Percentiles rank a stretch among this genome's conserved stretches.
These are phyloP conservation scores for Filobasidium uniguttulatum DNA, from an alignment of 1,284 basidiomycete genomes.

Conservation along the genomic window DNA sequence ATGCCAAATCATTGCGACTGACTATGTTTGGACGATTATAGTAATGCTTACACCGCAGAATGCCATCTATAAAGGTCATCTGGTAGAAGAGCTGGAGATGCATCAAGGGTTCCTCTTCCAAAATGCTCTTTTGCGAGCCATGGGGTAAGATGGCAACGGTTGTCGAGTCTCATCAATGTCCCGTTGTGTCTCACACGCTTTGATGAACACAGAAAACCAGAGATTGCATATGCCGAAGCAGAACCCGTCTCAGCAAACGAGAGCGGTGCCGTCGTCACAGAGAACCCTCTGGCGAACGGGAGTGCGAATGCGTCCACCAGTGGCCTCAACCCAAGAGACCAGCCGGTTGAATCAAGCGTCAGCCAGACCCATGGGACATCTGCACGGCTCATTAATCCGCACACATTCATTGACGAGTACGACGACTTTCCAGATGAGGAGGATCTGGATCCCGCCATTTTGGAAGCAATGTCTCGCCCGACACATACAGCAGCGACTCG, in stretches of 20 bases:
- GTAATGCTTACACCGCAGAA: conserved; percentile 30
- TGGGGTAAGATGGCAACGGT: conserved; percentile 22
- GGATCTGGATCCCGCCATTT: background rate
- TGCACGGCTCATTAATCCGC: background rate
- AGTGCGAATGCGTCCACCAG: no score
- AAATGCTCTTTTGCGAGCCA: conserved; percentile 15
- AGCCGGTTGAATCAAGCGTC: background rate
- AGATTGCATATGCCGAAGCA: no score
- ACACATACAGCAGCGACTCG: conserved; percentile 3
- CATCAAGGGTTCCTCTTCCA: conserved; percentile 25
- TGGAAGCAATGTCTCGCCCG: background rate
- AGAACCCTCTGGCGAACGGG: no score
- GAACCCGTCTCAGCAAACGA: no score
- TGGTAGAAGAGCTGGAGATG: conserved; percentile 26
- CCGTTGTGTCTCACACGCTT: no score
- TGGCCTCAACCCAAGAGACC: background rate
- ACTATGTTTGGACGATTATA: conserved; percentile 1
- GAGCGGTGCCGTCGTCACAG: no score
- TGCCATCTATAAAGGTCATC: conserved; percentile 23
- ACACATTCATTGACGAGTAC: no score
- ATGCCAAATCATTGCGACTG: background rate
- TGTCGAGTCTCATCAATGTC: no score
- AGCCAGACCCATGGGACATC: background rate
- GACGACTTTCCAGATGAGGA: background rate
- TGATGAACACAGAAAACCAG: no score